Base-by-base conservation (phyloP, 2,329 filamentous ascomycete genomes). In the Alternaria brassicicola region DNA sequence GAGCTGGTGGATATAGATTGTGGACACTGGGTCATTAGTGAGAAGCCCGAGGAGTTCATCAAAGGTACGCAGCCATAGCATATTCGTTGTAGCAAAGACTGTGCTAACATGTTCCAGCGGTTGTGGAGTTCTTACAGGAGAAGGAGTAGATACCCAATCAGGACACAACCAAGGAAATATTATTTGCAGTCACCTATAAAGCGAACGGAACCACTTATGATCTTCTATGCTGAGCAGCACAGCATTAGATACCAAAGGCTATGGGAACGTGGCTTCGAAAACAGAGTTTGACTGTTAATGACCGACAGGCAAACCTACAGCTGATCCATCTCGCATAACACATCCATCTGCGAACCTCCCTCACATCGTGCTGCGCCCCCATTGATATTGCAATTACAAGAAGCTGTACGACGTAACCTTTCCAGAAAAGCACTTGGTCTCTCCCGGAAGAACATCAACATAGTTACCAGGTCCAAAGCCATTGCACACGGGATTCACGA, bases 11-110 rank as follows among this genome's bases (percentile, higher is more conserved):
- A 94, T 77, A 80, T 96, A 30, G 88, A 95, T 35, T 85, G 88
- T 8, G 92, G 92, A 0, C 92, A 96, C 76, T 96, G 92, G 92
- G 81, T 96, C 5, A 93, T 94, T 62, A 92, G 90, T n/a, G 92
- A 96, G 81, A 89, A 92, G 68, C 92, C 92, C 0, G 87, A 92
- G 71, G 88, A 83, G 9, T 96, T 96, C 65, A 86, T 88, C 72
- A 80, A 85, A 82, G 88, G 91, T 92, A 74, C 75, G 84, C 23
- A 6, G 10, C 8, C 6, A 25, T 15, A n/a, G n/a, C n/a, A n/a
- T 6, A 2, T 8, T 17, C 3, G 8, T 7, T 10, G 5, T 3
- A 13, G 1, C 6, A 1, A 1, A 3, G 4, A 1, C 13, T 12
- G 4, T 45, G 33, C 57, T 64, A 56, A 67, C 35, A 9, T 17